A percentile compares a stretch with the other conserved stretches of the same genome.
Evolutionary conservation across 495 filamentous ascomycete genomes (phyloP).

Genomic region (Neurospora tetraspora): DNA sequence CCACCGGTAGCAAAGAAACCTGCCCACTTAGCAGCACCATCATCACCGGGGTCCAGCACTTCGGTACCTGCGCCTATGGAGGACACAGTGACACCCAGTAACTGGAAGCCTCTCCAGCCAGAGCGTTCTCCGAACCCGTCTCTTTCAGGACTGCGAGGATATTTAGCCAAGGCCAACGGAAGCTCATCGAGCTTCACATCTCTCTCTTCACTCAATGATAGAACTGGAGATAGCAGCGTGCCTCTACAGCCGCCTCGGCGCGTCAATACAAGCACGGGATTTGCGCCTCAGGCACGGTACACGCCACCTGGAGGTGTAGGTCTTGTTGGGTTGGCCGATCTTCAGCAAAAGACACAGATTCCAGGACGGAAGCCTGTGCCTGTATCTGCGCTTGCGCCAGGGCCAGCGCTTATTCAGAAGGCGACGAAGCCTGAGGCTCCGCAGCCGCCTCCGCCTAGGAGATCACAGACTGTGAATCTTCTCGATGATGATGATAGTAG

Average conservation of each 20-base stretch:
- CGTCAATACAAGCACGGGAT: conserved; percentile 7
- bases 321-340: conserved; percentile 10
- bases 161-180: background rate
- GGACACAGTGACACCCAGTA: background rate
- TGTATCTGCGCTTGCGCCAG: background rate
- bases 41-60: conserved; percentile 25
- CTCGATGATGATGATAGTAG: conserved; percentile 28
- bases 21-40: conserved; percentile 33
- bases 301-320: conserved; percentile 15
- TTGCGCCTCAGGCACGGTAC: conserved; percentile 1
- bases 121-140: conserved; percentile 2
- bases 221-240: background rate
- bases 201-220: conserved; percentile 2
- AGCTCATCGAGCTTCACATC: background rate
- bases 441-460: conserved; percentile 16
- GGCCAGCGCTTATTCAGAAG: background rate
- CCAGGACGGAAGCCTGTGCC: conserved; percentile 10
- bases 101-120: background rate
- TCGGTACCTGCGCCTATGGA: conserved; percentile 2
- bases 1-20: conserved; percentile 48
- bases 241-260: conserved; percentile 10
- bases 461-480: conserved; percentile 22
- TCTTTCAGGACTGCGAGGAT: background rate
- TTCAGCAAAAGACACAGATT: conserved; percentile 6
- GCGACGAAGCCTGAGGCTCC: conserved; percentile 1